Base-by-base conservation (phyloP, 306 rosid genomes). In the Dryas drummondii region DNA sequence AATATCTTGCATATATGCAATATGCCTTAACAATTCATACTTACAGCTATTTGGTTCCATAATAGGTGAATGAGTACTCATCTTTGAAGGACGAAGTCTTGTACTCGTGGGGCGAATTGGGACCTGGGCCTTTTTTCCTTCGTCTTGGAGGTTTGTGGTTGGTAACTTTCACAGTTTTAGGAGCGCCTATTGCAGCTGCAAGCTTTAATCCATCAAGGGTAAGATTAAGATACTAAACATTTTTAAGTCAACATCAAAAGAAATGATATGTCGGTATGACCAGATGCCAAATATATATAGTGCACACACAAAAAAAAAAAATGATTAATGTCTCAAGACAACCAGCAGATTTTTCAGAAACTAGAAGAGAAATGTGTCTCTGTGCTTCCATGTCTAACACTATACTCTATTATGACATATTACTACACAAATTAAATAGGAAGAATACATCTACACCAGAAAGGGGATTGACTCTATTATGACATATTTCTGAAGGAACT, bases 131-230 rank as follows among this genome's bases (percentile, higher is more conserved):
- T 19, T 88, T 94, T 73, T 86, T 94, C 76, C 87, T 88, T 81
- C 97, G 98, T 76, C 89, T 94, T 66, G 98, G 97, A 84, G 93
- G 98, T 74, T 96, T 94, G 65, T 94, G 98, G 97, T 63, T 94
- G 80, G 83, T 45, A 37, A 89, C 88, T 63, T 90, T 94, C 86
- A 94, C 84, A 50, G 83, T 78, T 76, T 84, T 94, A 58, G 98
- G 98, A 66, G 87, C 78, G 44, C 98, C 98, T 64, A 81, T 91
- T 74, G 89, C 98, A 52, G 96, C 97, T 70, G 97, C 98, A 72
- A 94, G 98, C 88, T 94, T 94, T 75, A 94, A 88, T 82, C 98
- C 98, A 81, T 80, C 98, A 26, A 83, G 91, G 77, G 97, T 91
- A 90, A 88, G 92, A 62, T 63, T 32, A 66, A 79, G 56, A 44